Percentiles rank a stretch among this genome's conserved stretches.
Conservation (phyloP, 495 filamentous ascomycete genomes). For the Penicillium waksmanii region DNA sequence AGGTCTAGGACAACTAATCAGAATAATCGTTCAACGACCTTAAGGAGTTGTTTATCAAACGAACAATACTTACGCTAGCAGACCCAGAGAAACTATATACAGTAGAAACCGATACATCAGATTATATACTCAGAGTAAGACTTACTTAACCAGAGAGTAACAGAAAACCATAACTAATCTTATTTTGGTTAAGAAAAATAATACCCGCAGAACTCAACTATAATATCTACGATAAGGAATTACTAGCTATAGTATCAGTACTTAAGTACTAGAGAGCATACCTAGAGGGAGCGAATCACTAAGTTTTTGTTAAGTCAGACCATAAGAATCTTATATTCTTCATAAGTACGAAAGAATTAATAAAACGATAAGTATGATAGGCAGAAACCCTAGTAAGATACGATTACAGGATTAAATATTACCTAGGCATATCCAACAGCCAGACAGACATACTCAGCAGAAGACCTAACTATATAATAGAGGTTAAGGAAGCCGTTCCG, state of each 20-base stretch:
- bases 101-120: constrained; percentile 23
- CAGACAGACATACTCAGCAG: constrained; percentile 15
- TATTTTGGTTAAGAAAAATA: constrained; percentile 31
- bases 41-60: constrained; percentile 7
- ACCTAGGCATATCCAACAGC: constrained; percentile 17
- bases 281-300: constrained; percentile 17
- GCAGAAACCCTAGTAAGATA: constrained; percentile 13
- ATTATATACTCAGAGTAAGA: constrained; percentile 7
- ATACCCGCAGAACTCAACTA: constrained; percentile 35
- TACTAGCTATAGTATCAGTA: constrained; percentile 29
- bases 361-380: constrained; percentile 15
- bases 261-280: constrained; percentile 34
- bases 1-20: constrained; percentile 6
- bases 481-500: constrained; percentile 10
- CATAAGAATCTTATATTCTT: constrained; percentile 27
- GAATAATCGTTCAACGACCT: constrained; percentile 16
- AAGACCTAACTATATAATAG: constrained; percentile 18
- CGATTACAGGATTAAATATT: constrained; percentile 21
- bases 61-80: constrained; percentile 9
- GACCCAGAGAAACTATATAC: constrained; percentile 11
- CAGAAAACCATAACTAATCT: constrained; percentile 12
- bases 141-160: constrained; percentile 8
- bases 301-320: constrained; percentile 21
- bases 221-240: constrained; percentile 35
- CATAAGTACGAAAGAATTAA: constrained; percentile 22